phyloP scores from a whole-genome alignment of 306 rosid species.

The Canavalia gladiata region DNA sequence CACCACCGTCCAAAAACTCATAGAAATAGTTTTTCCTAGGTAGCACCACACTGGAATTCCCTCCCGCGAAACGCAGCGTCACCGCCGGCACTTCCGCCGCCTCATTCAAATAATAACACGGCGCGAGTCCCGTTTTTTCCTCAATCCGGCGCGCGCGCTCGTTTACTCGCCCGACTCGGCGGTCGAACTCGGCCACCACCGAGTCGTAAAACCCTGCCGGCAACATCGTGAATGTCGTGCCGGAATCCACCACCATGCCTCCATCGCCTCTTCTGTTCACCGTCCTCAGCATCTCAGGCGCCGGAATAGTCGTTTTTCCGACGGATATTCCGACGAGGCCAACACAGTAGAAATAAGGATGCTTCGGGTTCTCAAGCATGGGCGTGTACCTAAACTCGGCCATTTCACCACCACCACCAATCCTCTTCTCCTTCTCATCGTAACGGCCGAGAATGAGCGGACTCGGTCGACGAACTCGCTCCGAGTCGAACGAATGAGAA shows the following conservation, averaged over 20 bases:
- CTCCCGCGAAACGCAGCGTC: conserved; percentile 69
- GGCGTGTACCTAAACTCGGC: conserved; percentile 71
- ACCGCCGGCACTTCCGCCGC: conserved; percentile 57
- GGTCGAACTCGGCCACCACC: conserved; percentile 70
- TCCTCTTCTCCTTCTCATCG: conserved; percentile 46
- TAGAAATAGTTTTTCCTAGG: conserved; percentile 81
- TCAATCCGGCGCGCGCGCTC: conserved; percentile 68
- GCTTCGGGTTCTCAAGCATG: conserved; percentile 81
- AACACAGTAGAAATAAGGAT: conserved; percentile 74
- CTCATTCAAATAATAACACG: conserved; percentile 65
- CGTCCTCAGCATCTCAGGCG: conserved; percentile 63
- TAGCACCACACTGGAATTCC: conserved; percentile 68
- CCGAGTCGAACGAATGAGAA: conserved; percentile 73
- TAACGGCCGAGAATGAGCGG: conserved; percentile 81
- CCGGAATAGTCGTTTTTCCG: conserved; percentile 58
- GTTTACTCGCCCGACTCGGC: conserved; percentile 57
- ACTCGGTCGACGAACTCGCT: conserved; percentile 73
- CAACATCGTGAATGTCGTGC: conserved; percentile 89
- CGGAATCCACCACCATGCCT: conserved; percentile 90
- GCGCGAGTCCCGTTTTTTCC: conserved; percentile 68
- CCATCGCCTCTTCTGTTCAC: conserved; percentile 68
- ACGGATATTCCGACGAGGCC: conserved; percentile 72
- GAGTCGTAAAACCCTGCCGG: conserved; percentile 67
- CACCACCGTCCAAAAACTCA: conserved; percentile 73
- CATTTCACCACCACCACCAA: conserved; percentile 32